Percentiles rank a stretch among this genome's conserved stretches.
phyloP scores from a whole-genome alignment of 2,329 filamentous ascomycete genomes.

The Pseudogymnoascus sp. region DNA sequence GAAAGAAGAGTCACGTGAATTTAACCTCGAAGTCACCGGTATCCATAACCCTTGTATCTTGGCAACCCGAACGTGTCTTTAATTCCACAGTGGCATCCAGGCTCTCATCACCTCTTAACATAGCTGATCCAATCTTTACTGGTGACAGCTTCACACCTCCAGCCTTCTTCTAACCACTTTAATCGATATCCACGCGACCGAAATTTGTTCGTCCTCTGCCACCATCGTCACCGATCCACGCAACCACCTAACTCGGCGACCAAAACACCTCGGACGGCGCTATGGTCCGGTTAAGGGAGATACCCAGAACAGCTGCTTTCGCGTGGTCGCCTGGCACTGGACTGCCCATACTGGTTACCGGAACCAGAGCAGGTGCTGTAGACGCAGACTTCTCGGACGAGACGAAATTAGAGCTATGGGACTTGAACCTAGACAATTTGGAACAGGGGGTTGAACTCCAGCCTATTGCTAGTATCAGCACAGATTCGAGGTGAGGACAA shows the following conservation, averaged over 20 bases:
- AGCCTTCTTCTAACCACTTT: background rate
- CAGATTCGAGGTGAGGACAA: conserved; percentile 72
- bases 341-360: conserved; percentile 80
- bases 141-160: conserved; percentile 3
- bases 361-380: conserved; percentile 89
- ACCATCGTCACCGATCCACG: background rate
- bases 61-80: conserved; percentile 11
- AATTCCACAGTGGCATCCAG: conserved; percentile 5
- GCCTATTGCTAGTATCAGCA: conserved; percentile 74
- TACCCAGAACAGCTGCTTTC: conserved; percentile 93
- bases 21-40: background rate
- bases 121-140: conserved; percentile 3
- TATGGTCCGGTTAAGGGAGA: conserved; percentile 96
- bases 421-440: conserved; percentile 73
- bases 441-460: conserved; percentile 76
- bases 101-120: background rate
- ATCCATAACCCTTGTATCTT: conserved; percentile 6
- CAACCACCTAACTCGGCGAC: conserved; percentile 1
- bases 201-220: background rate
- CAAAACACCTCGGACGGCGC: conserved; percentile 19
- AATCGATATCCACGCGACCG: background rate
- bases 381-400: conserved; percentile 97
- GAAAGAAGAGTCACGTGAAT: background rate
- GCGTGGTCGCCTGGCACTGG: conserved; percentile 84
- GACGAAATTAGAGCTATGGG: conserved; percentile 94